Evolutionary conservation across 495 filamentous ascomycete genomes (phyloP), one percentile per base, ranked within the genome.

Genomic region (Lineolata rhizophorae): DNA sequence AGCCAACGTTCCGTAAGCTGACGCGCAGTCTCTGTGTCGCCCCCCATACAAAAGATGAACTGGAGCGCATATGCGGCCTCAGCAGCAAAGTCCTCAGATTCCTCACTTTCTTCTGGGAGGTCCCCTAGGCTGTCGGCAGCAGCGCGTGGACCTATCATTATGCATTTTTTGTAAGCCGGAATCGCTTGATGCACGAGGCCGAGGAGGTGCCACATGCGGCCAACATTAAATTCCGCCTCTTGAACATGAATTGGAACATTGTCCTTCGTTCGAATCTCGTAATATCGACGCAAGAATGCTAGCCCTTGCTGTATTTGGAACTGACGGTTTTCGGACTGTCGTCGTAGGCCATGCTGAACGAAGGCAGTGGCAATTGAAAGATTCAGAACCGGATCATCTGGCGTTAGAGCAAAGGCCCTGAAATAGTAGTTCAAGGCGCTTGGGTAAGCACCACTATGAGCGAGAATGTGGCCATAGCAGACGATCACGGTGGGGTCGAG

Each of bases 161-260:
- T 62, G 50, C 20, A 68, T 62, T 30, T 60, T 37, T 70, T 52
- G 47, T 94, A 97, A 31, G 66, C 78, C 19, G 71, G 65, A 11
- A 78, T 55, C 2, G 87, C 85, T 10, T 92, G 48, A 47, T 84
- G 76, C 10, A 60, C 57, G 20, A 95, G 50, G 1, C 84, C 82
- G 5, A 95, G 62, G 22, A 76, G 56, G 43, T 91, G 79, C 51
- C 75, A 93, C 2, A 74, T 64, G 9, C 81, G 62, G 13, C 67
- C 87, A 28, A 83, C 63, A 43, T 97, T 95, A 51, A 76, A 95
- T 37, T 92, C 76, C 14, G 82, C 79, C 50, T 95, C 87, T 48
- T 83, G 77, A 27, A 57, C 48, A 43, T 72, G 62, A 8, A 32
- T 21, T n/a, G 54, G 42, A 1, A 53, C 18, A 11, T 41, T 31